Evolutionary conservation across 176 grass and related monocot genomes (phyloP).

Genomic region (Oryza nivara): DNA sequence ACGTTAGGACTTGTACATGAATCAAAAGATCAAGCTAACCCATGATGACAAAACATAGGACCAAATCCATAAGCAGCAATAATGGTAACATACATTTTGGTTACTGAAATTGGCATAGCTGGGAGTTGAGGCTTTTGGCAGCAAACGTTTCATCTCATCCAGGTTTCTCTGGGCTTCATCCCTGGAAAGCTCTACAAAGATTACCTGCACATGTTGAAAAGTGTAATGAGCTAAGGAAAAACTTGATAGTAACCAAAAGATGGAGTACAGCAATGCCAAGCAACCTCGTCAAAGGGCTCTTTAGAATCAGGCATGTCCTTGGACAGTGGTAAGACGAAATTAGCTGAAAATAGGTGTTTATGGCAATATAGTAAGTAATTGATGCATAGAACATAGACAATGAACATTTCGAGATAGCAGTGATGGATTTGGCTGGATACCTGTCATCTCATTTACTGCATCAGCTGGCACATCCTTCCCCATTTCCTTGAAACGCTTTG

Average conservation of each 20-base stretch:
- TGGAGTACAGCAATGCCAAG: not conserved
- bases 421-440: constrained; percentile 26
- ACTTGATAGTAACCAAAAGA: constrained; percentile 18
- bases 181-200: constrained; percentile 66
- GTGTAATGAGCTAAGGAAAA: constrained; percentile 17
- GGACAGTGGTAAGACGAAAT: constrained; percentile 61
- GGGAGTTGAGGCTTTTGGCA: constrained; percentile 32
- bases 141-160: constrained; percentile 46
- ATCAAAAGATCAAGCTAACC: not conserved
- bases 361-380: not conserved
- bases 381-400: not conserved
- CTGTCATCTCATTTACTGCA: constrained; percentile 69
- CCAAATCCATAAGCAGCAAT: not conserved
- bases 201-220: constrained; percentile 45
- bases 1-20: not conserved
- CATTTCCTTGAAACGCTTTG: constrained; percentile 58
- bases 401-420: not conserved
- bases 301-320: constrained; percentile 61
- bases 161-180: constrained; percentile 58
- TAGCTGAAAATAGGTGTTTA: constrained; percentile 49
- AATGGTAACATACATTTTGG: constrained; percentile 34
- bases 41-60: constrained; percentile 1
- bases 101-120: constrained; percentile 31
- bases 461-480: constrained; percentile 73
- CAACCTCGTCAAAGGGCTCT: constrained; percentile 70